Percentiles rank a stretch among this genome's conserved stretches.
Evolutionary conservation across 306 rosid genomes (phyloP).

Genomic region (Pterocarpus macrocarpus): DNA sequence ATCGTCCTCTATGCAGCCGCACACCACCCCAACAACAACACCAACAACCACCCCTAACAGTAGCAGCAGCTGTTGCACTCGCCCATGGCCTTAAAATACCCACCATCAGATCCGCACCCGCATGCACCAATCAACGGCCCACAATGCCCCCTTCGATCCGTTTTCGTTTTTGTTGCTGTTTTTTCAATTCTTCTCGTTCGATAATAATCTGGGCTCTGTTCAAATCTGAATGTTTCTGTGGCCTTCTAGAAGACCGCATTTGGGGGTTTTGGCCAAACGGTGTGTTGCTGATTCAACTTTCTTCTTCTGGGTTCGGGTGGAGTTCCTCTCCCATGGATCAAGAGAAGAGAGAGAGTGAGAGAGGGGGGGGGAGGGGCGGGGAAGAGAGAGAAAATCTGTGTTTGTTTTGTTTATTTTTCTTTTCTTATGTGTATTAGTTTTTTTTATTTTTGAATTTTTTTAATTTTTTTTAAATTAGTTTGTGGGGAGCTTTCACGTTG

Average conservation of each 20-base stretch:
- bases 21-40: slow-evolving; percentile 54
- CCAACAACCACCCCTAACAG: neutral
- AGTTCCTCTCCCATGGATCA: slow-evolving; percentile 63
- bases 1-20: slow-evolving; percentile 92
- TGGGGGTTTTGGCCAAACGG: slow-evolving; percentile 50
- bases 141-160: slow-evolving; percentile 39
- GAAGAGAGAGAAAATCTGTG: slow-evolving; percentile 40
- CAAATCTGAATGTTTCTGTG: slow-evolving; percentile 43
- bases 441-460: neutral
- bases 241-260: slow-evolving; percentile 71
- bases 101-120: slow-evolving; percentile 78
- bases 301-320: slow-evolving; percentile 42
- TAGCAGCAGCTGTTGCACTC: slow-evolving; percentile 34
- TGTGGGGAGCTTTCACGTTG: slow-evolving; percentile 55
- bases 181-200: no score
- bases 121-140: slow-evolving; percentile 42
- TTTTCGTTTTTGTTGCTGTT: no score
- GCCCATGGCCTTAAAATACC: slow-evolving; percentile 52
- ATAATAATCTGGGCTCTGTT: slow-evolving; percentile 38
- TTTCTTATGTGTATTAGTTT: neutral
- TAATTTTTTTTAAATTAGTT: neutral
- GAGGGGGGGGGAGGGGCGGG: neutral
- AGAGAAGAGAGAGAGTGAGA: slow-evolving; percentile 37
- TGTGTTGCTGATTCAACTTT: slow-evolving; percentile 10
- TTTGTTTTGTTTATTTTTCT: neutral